These are phyloP conservation scores for Fraxinus velutina DNA, from an alignment of 305 asterid species.

Conservation along the genomic window DNA sequence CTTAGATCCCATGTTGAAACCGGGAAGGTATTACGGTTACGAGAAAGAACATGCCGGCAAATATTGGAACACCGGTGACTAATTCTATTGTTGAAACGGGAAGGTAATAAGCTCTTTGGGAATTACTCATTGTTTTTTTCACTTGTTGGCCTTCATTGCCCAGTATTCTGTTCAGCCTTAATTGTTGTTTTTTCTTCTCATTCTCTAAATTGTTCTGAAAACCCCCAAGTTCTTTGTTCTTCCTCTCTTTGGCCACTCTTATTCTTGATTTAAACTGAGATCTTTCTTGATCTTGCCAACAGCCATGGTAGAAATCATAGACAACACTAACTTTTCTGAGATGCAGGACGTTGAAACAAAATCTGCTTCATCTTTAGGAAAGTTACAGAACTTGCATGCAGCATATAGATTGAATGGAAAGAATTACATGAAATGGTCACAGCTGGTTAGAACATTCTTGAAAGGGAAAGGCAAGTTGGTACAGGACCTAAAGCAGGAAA, in stretches of 20 bases:
- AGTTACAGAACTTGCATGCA: background rate
- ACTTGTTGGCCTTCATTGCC: background rate
- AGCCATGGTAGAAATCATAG: background rate
- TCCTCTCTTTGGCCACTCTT: too few species aligned
- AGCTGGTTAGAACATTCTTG: background rate
- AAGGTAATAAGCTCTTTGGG: background rate
- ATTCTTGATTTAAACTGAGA: too few species aligned
- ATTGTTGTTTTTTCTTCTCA: background rate
- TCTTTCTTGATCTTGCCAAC: too few species aligned
- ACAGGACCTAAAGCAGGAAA: background rate
- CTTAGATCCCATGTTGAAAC: too few species aligned
- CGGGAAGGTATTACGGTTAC: too few species aligned
- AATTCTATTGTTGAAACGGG: too few species aligned
- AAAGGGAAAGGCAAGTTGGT: background rate
- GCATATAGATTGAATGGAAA: background rate
- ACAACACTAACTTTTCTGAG: background rate
- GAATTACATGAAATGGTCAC: background rate
- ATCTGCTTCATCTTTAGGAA: background rate
- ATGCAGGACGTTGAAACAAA: background rate
- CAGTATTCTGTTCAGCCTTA: background rate
- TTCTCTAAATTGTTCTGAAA: background rate
- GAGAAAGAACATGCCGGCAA: too few species aligned
- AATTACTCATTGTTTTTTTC: background rate
- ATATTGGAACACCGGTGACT: too few species aligned
- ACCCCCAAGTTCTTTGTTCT: background rate